Percentiles rank a stretch among this genome's conserved stretches.
phyloP scores from a whole-genome alignment of 177 flowering plant genomes.

The Vitis hybrid region DNA sequence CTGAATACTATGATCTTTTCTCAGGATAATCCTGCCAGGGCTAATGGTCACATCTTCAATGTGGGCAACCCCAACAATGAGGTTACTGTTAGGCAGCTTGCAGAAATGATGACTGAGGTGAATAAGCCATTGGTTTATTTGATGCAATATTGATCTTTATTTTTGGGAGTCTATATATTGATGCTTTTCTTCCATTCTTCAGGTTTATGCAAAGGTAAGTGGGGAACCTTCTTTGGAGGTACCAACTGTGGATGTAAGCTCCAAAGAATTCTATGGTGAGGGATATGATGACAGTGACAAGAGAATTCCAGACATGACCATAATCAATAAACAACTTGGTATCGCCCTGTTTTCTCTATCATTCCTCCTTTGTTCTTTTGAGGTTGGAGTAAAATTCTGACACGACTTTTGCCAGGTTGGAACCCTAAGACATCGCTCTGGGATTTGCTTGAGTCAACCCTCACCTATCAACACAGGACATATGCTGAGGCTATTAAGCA shows the following conservation, averaged over 20 bases:
- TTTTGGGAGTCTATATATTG: neutral
- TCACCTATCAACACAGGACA: slow-evolving; percentile 95
- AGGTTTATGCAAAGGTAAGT: slow-evolving; percentile 88
- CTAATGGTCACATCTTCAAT: slow-evolving; percentile 91
- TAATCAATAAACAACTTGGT: slow-evolving; percentile 91
- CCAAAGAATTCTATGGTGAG: slow-evolving; percentile 94
- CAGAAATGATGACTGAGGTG: slow-evolving; percentile 98
- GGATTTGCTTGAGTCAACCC: slow-evolving; percentile 94
- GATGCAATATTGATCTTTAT: neutral
- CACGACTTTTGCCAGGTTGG: slow-evolving; percentile 60
- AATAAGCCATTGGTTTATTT: neutral
- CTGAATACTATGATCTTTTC: slow-evolving; percentile 4
- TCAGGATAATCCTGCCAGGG: slow-evolving; percentile 94
- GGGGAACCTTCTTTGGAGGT: slow-evolving; percentile 64
- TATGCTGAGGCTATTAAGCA: slow-evolving; percentile 87
- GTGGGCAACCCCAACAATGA: slow-evolving; percentile 98
- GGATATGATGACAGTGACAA: slow-evolving; percentile 99
- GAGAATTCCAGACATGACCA: slow-evolving; percentile 97
- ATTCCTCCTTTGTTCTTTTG: neutral
- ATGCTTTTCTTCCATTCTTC: slow-evolving; percentile 10
- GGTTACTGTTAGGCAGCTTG: slow-evolving; percentile 96
- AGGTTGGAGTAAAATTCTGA: neutral
- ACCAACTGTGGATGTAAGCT: slow-evolving; percentile 87
- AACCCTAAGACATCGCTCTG: slow-evolving; percentile 93
- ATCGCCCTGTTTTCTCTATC: slow-evolving; percentile 4